phyloP scores from a whole-genome alignment of 2,329 filamentous ascomycete genomes.

The Hymenoscyphus infarciens region DNA sequence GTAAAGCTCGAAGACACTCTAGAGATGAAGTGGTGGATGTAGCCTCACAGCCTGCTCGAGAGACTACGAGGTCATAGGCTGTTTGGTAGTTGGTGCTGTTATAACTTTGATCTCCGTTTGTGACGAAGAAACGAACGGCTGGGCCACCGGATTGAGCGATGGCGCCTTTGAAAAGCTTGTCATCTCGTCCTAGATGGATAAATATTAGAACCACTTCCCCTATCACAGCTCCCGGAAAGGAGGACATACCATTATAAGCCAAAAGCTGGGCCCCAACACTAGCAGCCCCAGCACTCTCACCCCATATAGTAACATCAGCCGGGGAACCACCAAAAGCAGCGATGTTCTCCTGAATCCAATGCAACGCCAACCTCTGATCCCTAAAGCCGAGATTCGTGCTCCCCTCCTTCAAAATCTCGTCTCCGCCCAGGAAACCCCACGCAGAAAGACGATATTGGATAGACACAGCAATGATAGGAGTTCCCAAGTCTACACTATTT shows the following conservation, averaged over 20 bases:
- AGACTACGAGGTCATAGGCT: constrained; percentile 37
- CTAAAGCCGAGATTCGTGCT: constrained; percentile 44
- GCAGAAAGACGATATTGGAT: constrained; percentile 45
- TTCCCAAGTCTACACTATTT: constrained; percentile 40
- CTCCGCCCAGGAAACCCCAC: constrained; percentile 45
- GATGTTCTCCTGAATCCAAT: constrained; percentile 45
- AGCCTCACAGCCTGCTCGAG: constrained; percentile 31
- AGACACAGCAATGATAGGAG: constrained; percentile 44
- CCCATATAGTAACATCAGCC: constrained; percentile 44
- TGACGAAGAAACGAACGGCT: constrained; percentile 21
- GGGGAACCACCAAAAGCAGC: constrained; percentile 42
- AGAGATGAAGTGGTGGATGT: constrained; percentile 18
- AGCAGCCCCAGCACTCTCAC: constrained; percentile 38
- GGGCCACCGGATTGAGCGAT: constrained; percentile 44
- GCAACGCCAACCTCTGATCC: constrained; percentile 42
- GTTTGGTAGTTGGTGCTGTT: constrained; percentile 24
- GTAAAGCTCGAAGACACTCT: constrained; percentile 32
- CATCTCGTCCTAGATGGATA: constrained; percentile 44
- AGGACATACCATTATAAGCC: constrained; percentile 42
- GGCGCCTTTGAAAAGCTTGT: constrained; percentile 49
- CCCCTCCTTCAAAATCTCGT: constrained; percentile 38
- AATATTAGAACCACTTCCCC: neutral
- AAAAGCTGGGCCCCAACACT: constrained; percentile 32
- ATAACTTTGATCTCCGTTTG: constrained; percentile 5
- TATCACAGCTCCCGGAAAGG: neutral